Evolutionary conservation across 176 grass and related monocot species (phyloP).

Genomic region (Themeda triandra): DNA sequence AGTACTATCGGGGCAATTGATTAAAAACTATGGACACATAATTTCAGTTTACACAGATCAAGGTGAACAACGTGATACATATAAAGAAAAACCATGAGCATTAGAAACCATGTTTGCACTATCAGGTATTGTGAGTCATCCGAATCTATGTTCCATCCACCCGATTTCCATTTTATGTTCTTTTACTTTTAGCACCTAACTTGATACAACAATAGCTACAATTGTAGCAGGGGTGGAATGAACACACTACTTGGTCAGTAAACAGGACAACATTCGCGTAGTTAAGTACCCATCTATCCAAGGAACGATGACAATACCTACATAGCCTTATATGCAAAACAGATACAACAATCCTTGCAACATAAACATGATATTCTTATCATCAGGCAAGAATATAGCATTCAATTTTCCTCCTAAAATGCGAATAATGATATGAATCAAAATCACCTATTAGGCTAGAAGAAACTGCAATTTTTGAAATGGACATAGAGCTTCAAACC

Average conservation of each 20-base stretch:
- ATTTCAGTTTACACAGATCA: background rate
- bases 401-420: constrained; percentile 5
- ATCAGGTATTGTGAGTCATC: background rate
- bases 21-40: background rate
- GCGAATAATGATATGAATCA: background rate
- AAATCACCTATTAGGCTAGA: background rate
- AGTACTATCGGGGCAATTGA: background rate
- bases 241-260: background rate
- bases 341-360: background rate
- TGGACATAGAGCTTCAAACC: background rate
- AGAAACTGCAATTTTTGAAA: background rate
- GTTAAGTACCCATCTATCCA: background rate
- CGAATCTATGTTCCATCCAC: background rate
- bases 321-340: background rate
- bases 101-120: background rate
- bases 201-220: background rate
- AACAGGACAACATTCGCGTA: background rate
- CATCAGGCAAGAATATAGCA: background rate
- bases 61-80: background rate
- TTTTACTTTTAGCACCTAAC: background rate
- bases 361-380: background rate
- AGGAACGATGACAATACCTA: background rate
- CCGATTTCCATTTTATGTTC: background rate
- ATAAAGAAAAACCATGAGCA: background rate
- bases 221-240: background rate